Evolutionary conservation across 1,284 basidiomycete species (phyloP), one percentile per base, ranked within the genome.

Genomic region (Fomes fomentarius): DNA sequence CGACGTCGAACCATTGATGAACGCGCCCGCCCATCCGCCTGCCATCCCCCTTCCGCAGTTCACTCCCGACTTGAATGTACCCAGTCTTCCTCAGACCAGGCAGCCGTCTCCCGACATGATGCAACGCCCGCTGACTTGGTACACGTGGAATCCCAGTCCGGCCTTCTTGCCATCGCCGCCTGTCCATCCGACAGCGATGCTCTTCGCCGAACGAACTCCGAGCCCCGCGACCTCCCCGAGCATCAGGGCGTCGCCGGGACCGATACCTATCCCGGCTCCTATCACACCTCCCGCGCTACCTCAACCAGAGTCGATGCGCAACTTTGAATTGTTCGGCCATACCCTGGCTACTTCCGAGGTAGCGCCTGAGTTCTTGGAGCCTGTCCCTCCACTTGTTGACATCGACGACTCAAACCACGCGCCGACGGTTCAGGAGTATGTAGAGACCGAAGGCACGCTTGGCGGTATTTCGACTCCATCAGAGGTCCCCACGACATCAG

Each of bases 381-480:
- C 30, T n/a, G 26, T 24, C 8, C 40, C 47, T 11, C 54, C 40
- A 5, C 47, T 63, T 12, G 54, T 63, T 8, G 52, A 64, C 19
- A n/a, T 61, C 7, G 56, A 56, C 19, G 56, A 59, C 14, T 24
- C 43, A 17, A n/a, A 22, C 9, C 33, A 19, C 25, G n/a, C n/a
- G 2, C 26, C 14, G 5, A 15, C 22, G 17, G 25, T 19, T 1
- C 33, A 50, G 21, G 45, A 56, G 39, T 42, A 30, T 12, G 30
- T 8, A 26, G 50, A 52, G 3, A 37, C 7, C 2, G 56, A 54
- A 22, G 35, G 39, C n/a, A 54, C 49, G 1, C 21, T 44, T 3
- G 57, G 51, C 12, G 62, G 64, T 6, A 42, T 62, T 21, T 54
- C 59, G 0, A 63, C 62, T 10, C 64, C 62, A 1, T 63, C 62